A percentile compares a stretch with the other conserved stretches of the same genome.
These are phyloP conservation scores for Alternaria triticimaculans DNA, from an alignment of 2,329 filamentous ascomycete species.

Conservation along the genomic window DNA sequence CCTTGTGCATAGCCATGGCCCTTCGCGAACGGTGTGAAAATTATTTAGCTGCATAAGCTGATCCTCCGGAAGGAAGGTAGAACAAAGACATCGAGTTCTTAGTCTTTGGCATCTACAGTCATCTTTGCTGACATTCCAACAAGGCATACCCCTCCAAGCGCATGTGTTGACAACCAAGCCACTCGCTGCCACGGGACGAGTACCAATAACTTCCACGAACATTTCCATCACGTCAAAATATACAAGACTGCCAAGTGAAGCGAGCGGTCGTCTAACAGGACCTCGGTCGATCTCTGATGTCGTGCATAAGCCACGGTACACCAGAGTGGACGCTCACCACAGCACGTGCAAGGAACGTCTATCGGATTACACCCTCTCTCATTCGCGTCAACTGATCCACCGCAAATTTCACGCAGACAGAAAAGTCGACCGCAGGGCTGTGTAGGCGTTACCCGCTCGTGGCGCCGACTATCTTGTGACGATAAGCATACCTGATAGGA, in stretches of 20 bases:
- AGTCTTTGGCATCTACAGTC: constrained; percentile 2
- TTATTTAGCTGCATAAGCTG: constrained; percentile 20
- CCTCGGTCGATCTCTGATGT: constrained; percentile 30
- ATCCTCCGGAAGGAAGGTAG: constrained; percentile 9
- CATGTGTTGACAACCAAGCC: neutral
- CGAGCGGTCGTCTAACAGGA: constrained; percentile 17
- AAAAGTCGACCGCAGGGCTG: neutral
- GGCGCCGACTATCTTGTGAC: neutral
- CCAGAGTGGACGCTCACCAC: constrained; percentile 14
- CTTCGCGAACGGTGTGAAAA: constrained; percentile 31
- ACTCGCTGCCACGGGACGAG: neutral
- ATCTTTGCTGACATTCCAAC: neutral
- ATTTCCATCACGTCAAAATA: neutral
- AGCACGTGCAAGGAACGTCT: constrained; percentile 20
- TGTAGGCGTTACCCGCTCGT: constrained; percentile 7
- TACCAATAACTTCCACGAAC: neutral
- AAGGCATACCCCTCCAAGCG: neutral
- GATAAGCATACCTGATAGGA: neutral
- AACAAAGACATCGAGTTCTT: constrained; percentile 22
- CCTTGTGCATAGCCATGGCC: constrained; percentile 10
- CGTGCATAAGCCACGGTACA: constrained; percentile 32
- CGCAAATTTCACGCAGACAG: neutral
- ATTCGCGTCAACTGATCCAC: constrained; percentile 12
- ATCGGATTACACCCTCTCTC: constrained; percentile 17
- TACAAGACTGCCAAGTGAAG: constrained; percentile 10